Conservation (phyloP, 495 filamentous ascomycete species). For the Glonium stellatum region DNA sequence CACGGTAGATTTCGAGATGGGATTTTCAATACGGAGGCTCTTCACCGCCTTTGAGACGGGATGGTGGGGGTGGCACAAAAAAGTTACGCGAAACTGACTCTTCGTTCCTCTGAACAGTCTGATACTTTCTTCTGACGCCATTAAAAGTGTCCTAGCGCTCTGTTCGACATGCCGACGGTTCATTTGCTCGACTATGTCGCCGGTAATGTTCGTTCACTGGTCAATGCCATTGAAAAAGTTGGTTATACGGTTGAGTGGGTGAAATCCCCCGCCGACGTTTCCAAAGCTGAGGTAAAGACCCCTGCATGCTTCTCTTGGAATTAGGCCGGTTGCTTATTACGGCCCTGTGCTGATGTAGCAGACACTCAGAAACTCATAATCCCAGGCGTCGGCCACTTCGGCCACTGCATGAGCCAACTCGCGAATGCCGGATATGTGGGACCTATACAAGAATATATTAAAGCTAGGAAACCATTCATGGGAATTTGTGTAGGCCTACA, state of each 20-base stretch:
- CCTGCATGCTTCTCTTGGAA: background rate
- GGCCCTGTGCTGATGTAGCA: slow-evolving; percentile 16
- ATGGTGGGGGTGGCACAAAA: slow-evolving; percentile 1
- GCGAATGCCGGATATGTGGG: slow-evolving; percentile 70
- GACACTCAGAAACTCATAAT: slow-evolving; percentile 70
- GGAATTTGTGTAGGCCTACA: slow-evolving; percentile 95
- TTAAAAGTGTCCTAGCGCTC: background rate
- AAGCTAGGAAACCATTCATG: slow-evolving; percentile 90
- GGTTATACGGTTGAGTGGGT: slow-evolving; percentile 94
- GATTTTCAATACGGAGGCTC: too few relatives aligned
- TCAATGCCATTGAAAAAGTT: slow-evolving; percentile 92
- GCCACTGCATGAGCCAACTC: slow-evolving; percentile 84
- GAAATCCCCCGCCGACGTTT: slow-evolving; percentile 71
- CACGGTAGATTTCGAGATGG: too few relatives aligned
- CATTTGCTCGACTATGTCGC: slow-evolving; percentile 82
- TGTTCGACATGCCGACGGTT: slow-evolving; percentile 66
- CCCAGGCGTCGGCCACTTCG: slow-evolving; percentile 94
- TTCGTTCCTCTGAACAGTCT: background rate
- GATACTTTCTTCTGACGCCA: background rate
- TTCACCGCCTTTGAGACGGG: too few relatives aligned
- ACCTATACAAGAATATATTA: slow-evolving; percentile 71
- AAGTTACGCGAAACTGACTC: background rate
- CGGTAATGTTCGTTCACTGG: slow-evolving; percentile 88
- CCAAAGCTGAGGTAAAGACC: slow-evolving; percentile 66
- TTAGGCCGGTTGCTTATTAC: slow-evolving; percentile 5